Conservation (phyloP, 345 rosid genomes). For the Rhizophora apiculata region DNA sequence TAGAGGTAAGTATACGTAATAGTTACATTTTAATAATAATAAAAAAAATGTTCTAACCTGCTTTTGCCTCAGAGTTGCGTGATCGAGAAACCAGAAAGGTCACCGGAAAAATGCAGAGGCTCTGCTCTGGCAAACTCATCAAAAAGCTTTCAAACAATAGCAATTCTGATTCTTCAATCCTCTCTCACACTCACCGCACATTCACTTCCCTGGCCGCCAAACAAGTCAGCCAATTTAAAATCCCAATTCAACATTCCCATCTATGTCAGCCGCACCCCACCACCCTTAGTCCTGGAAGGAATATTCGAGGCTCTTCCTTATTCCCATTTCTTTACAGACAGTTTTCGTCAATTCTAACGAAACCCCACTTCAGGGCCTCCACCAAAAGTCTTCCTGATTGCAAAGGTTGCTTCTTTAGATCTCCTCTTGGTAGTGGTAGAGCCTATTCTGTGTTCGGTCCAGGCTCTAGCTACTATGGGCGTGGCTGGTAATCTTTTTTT, state of each 20-base stretch:
- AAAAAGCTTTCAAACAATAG: slow-evolving; percentile 20
- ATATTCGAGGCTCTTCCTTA: slow-evolving; percentile 31
- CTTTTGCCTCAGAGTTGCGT: too few relatives aligned
- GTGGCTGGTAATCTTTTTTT: slow-evolving; percentile 36
- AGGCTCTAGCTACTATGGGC: slow-evolving; percentile 26
- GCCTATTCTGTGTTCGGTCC: slow-evolving; percentile 27
- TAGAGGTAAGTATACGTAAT: too few relatives aligned
- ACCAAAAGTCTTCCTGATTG: slow-evolving; percentile 28
- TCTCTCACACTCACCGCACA: slow-evolving; percentile 10
- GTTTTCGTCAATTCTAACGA: slow-evolving; percentile 20
- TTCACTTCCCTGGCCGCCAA: slow-evolving; percentile 7
- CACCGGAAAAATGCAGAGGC: slow-evolving; percentile 36
- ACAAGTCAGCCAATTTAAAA: neutral
- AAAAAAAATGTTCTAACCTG: too few relatives aligned
- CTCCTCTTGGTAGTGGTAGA: slow-evolving; percentile 19
- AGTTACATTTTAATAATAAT: too few relatives aligned
- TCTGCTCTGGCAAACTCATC: slow-evolving; percentile 35
- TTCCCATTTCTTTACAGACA: slow-evolving; percentile 32
- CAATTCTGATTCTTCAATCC: slow-evolving; percentile 24
- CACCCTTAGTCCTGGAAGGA: slow-evolving; percentile 11
- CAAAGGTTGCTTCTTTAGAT: slow-evolving; percentile 29
- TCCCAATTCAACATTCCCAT: slow-evolving; percentile 20
- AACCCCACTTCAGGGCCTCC: slow-evolving; percentile 26
- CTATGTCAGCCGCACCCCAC: slow-evolving; percentile 35
- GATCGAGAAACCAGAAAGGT: too few relatives aligned